These are phyloP conservation scores for Fusarium euwallaceae DNA, from an alignment of 2,329 filamentous ascomycete species.

Conservation along the genomic window DNA sequence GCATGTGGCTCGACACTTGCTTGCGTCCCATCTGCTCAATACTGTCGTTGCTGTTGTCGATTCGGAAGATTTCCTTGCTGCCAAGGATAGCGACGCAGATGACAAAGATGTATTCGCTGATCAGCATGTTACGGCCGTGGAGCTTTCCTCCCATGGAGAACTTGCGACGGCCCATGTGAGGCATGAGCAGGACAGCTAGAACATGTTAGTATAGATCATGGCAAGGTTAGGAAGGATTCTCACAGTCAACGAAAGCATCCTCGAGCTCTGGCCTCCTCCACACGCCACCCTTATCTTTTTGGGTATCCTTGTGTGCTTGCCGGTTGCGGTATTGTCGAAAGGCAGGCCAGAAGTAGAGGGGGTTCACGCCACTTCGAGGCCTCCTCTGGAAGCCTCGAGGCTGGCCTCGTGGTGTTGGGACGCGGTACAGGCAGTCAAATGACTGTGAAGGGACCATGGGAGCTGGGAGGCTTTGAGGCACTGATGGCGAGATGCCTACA, in stretches of 20 bases:
- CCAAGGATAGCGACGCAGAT: slow-evolving; percentile 56
- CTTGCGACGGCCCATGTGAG: slow-evolving; percentile 75
- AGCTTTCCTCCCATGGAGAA: slow-evolving; percentile 74
- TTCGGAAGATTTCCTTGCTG: slow-evolving; percentile 59
- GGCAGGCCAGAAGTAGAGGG: slow-evolving; percentile 71
- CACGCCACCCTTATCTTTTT: slow-evolving; percentile 71
- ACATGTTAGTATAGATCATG: slow-evolving; percentile 36
- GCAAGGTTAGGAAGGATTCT: slow-evolving; percentile 39
- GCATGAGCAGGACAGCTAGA: slow-evolving; percentile 73
- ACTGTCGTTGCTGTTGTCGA: slow-evolving; percentile 59
- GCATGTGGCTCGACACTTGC: slow-evolving; percentile 78
- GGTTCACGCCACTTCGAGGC: slow-evolving; percentile 62
- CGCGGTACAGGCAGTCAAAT: slow-evolving; percentile 56
- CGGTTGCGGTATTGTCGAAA: slow-evolving; percentile 76
- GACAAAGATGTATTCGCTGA: slow-evolving; percentile 73
- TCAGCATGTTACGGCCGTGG: slow-evolving; percentile 78
- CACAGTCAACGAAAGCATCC: slow-evolving; percentile 76
- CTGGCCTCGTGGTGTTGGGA: slow-evolving; percentile 55
- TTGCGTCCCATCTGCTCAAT: slow-evolving; percentile 68
- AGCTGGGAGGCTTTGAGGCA: slow-evolving; percentile 63
- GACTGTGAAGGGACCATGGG: slow-evolving; percentile 66
- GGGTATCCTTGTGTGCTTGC: slow-evolving; percentile 72
- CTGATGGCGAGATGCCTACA: slow-evolving; percentile 58
- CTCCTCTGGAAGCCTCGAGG: slow-evolving; percentile 51
- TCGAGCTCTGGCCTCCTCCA: slow-evolving; percentile 68